phyloP scores from a whole-genome alignment of 257 asterid genomes.

The Rhazya stricta region DNA sequence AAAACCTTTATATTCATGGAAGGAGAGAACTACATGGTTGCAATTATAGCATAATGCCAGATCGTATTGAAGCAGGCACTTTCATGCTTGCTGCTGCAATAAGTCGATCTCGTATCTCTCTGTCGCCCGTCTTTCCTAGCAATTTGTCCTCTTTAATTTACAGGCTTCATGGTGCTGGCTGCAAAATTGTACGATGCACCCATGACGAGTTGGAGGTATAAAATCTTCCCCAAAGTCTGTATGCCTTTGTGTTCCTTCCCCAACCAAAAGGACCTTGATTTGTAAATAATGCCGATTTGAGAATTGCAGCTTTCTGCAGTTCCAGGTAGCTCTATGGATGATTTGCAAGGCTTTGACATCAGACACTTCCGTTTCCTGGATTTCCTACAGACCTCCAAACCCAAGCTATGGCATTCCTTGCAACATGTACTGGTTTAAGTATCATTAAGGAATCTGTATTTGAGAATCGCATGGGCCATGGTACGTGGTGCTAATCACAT shows the following conservation, averaged over 20 bases:
- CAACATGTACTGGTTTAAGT: slow-evolving; percentile 38
- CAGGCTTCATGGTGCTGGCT: slow-evolving; percentile 31
- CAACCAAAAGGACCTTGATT: neutral
- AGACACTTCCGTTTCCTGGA: slow-evolving; percentile 41
- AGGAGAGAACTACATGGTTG: slow-evolving; percentile 24
- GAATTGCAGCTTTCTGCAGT: slow-evolving; percentile 27
- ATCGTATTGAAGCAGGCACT: slow-evolving; percentile 39
- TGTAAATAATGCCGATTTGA: neutral
- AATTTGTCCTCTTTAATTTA: slow-evolving; percentile 21
- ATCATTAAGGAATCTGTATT: slow-evolving; percentile 36
- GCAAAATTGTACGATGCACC: slow-evolving; percentile 22
- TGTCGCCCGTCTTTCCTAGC: slow-evolving; percentile 27
- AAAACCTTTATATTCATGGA: slow-evolving; percentile 26
- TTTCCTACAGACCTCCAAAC: slow-evolving; percentile 53
- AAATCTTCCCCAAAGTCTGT: neutral
- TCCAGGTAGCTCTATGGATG: slow-evolving; percentile 11
- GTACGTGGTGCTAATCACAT: slow-evolving; percentile 16
- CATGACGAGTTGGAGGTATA: slow-evolving; percentile 30
- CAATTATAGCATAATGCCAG: slow-evolving; percentile 34
- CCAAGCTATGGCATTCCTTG: slow-evolving; percentile 35
- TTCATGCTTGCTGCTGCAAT: slow-evolving; percentile 49
- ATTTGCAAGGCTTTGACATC: slow-evolving; percentile 26
- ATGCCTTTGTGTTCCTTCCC: neutral
- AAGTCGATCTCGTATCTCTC: slow-evolving; percentile 34
- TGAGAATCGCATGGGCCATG: slow-evolving; percentile 45